These are phyloP conservation scores for Lathyrus tuberosus DNA, from an alignment of 306 rosid species.

Conservation along the genomic window DNA sequence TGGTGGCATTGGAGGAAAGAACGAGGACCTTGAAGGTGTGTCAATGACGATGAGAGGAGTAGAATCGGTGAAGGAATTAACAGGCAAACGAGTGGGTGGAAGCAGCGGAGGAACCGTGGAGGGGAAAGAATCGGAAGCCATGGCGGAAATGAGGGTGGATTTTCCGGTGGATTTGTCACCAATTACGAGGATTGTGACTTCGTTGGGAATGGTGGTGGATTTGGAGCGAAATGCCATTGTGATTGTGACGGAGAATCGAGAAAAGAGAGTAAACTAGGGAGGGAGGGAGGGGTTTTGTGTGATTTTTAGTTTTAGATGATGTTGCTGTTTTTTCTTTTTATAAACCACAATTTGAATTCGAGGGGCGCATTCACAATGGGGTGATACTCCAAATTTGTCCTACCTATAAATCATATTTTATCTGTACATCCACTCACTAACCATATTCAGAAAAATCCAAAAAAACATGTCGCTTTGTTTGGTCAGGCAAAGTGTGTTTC, in stretches of 20 bases:
- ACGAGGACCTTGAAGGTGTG: constrained; percentile 42
- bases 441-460: no score
- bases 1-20: no score
- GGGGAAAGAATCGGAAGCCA: constrained; percentile 40
- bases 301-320: neutral
- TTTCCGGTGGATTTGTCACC: constrained; percentile 74
- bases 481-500: no score
- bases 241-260: constrained; percentile 16
- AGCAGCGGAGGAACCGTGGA: constrained; percentile 38
- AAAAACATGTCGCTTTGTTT: no score
- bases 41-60: constrained; percentile 41
- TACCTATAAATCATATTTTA: no score
- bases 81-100: constrained; percentile 40
- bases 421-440: no score
- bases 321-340: no score
- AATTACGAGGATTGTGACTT: constrained; percentile 22
- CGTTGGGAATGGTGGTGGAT: neutral
- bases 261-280: neutral
- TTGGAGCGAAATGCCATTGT: constrained; percentile 30
- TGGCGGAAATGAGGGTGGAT: constrained; percentile 58
- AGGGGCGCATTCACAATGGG: no score
- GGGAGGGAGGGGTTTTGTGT: neutral
- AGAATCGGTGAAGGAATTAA: constrained; percentile 29
- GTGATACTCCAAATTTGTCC: no score
- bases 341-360: no score